Evolutionary conservation across 73 alveolate genomes (phyloP).

Genomic region (Tetrahymena malaccensis): DNA sequence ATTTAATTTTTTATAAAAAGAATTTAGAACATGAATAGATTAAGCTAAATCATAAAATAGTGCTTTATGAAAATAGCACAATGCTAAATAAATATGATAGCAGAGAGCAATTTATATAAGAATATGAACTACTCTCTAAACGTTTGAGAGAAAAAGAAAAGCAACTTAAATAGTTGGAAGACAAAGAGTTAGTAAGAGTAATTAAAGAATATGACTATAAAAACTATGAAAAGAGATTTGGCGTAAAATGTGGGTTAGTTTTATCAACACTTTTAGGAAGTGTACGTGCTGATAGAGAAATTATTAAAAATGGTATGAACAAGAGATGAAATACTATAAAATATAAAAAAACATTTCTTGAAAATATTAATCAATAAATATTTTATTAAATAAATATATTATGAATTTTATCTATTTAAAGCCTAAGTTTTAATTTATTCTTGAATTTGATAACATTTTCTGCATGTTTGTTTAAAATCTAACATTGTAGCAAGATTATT

Average conservation of each 20-base stretch:
- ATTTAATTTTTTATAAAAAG: neutral
- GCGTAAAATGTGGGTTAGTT: neutral
- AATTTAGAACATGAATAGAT: neutral
- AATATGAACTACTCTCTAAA: neutral
- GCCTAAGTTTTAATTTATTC: too few species aligned
- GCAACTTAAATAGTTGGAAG: neutral
- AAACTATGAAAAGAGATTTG: neutral
- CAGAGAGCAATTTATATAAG: neutral
- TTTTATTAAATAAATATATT: too few species aligned
- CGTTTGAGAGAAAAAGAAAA: neutral
- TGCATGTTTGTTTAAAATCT: too few species aligned
- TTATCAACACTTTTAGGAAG: neutral
- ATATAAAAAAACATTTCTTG: neutral
- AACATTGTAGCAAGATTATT: too few species aligned
- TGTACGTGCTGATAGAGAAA: neutral
- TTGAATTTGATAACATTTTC: too few species aligned
- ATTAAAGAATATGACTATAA: neutral
- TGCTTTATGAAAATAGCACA: neutral
- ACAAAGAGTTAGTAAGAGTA: neutral
- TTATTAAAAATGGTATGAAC: neutral
- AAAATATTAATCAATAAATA: neutral
- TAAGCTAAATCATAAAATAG: neutral
- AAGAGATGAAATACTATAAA: neutral
- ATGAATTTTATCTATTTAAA: too few species aligned
- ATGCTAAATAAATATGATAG: neutral